Conservation (phyloP, 2,329 filamentous ascomycete genomes). For the Aspergillus sojae region DNA sequence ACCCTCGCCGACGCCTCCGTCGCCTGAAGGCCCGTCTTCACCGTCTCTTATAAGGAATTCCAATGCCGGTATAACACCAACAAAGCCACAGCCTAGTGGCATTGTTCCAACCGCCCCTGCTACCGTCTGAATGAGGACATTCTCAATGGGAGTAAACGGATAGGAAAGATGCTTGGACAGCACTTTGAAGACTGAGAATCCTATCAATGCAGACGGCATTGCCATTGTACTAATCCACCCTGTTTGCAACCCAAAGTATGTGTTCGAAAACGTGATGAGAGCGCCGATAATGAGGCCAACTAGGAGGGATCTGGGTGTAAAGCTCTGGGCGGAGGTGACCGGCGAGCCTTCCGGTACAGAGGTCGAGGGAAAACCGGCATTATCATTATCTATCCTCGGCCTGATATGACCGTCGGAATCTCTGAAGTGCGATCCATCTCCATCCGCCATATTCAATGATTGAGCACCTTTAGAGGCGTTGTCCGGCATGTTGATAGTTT, state of each 20-base stretch:
- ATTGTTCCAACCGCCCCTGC: slow-evolving; percentile 95
- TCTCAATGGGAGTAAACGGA: slow-evolving; percentile 92
- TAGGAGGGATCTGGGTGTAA: slow-evolving; percentile 78
- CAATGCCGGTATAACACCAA: slow-evolving; percentile 90
- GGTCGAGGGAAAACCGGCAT: slow-evolving; percentile 1
- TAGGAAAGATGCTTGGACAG: slow-evolving; percentile 71
- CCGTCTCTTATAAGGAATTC: slow-evolving; percentile 78
- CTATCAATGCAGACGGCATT: slow-evolving; percentile 92
- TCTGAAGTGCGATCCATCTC: slow-evolving; percentile 13
- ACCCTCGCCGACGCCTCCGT: slow-evolving; percentile 72
- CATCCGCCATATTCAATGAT: slow-evolving; percentile 4
- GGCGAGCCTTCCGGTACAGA: slow-evolving; percentile 8
- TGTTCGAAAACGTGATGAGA: slow-evolving; percentile 94
- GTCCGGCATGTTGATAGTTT: slow-evolving; percentile 37
- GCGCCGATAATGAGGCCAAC: slow-evolving; percentile 84
- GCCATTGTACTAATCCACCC: slow-evolving; percentile 87
- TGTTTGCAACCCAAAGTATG: slow-evolving; percentile 97
- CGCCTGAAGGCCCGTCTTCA: slow-evolving; percentile 76
- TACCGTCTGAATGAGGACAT: slow-evolving; percentile 94
- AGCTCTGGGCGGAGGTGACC: slow-evolving; percentile 58
- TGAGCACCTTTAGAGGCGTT: slow-evolving; percentile 23
- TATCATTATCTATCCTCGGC: slow-evolving; percentile 1
- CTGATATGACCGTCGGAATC: not conserved
- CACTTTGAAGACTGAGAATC: slow-evolving; percentile 89
- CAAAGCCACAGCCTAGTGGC: slow-evolving; percentile 93